phyloP scores from a whole-genome alignment of 2,329 filamentous ascomycete species.

The Neophaeococcomyces aloes region DNA sequence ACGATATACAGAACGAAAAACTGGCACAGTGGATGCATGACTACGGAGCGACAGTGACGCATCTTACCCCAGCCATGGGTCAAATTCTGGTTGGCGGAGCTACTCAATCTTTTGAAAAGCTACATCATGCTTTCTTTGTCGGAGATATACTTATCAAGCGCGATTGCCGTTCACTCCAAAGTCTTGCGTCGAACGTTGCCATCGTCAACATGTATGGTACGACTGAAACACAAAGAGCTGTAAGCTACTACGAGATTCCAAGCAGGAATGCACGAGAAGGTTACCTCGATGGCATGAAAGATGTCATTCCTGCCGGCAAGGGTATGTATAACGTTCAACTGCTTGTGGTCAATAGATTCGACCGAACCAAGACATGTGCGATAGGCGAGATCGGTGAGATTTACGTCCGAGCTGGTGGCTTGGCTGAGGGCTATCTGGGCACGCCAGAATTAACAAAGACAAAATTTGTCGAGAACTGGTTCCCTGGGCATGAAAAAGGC shows the following conservation, averaged over 20 bases:
- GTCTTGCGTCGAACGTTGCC: conserved; percentile 60
- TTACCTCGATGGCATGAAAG: conserved; percentile 54
- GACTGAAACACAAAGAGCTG: conserved; percentile 71
- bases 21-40: conserved; percentile 81
- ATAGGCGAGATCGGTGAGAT: conserved; percentile 79
- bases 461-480: conserved; percentile 83
- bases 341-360: conserved; percentile 64
- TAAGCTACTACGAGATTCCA: conserved; percentile 72
- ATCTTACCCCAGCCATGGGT: conserved; percentile 93
- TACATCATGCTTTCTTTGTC: conserved; percentile 80
- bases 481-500: conserved; percentile 64
- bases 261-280: conserved; percentile 53
- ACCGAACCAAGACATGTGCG: conserved; percentile 58
- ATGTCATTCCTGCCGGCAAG: conserved; percentile 70
- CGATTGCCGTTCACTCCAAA: conserved; percentile 67
- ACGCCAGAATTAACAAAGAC: conserved; percentile 51
- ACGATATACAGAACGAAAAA: conserved; percentile 77
- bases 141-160: conserved; percentile 79
- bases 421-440: conserved; percentile 72
- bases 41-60: conserved; percentile 64
- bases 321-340: conserved; percentile 88
- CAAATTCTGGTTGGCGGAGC: conserved; percentile 86
- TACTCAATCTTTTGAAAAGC: conserved; percentile 60
- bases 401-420: conserved; percentile 67
- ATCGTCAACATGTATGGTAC: conserved; percentile 85